Evolutionary conservation across 2,329 filamentous ascomycete genomes (phyloP).

Genomic region (Dryadomyces quercivorus): DNA sequence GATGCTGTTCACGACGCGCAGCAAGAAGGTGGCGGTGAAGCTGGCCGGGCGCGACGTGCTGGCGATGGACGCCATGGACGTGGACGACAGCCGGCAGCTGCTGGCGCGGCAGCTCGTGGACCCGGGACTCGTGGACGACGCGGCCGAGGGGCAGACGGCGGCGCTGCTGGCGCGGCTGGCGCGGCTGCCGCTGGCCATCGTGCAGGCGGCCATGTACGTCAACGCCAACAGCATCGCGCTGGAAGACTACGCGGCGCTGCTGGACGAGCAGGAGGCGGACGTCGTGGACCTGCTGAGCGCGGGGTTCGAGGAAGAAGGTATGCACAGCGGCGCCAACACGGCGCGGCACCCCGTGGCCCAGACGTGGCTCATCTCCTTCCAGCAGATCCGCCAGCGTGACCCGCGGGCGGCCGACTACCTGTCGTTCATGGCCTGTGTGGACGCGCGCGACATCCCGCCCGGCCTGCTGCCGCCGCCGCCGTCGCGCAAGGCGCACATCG

Average conservation of each 20-base stretch:
- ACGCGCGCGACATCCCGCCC: constrained; percentile 18
- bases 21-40: constrained; percentile 7
- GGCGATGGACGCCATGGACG: constrained; percentile 13
- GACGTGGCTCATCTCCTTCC: constrained; percentile 13
- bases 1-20: constrained; percentile 15
- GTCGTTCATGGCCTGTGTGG: constrained; percentile 18
- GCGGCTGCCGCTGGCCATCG: constrained; percentile 10
- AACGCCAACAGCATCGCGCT: not conserved
- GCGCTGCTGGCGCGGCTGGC: constrained; percentile 1
- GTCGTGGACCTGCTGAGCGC: constrained; percentile 9
- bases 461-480: constrained; percentile 13
- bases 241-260: constrained; percentile 2
- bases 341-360: constrained; percentile 7
- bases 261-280: constrained; percentile 3
- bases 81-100: constrained; percentile 13
- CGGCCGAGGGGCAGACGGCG: not conserved
- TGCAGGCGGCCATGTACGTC: constrained; percentile 8
- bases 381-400: constrained; percentile 9
- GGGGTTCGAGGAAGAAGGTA: constrained; percentile 6
- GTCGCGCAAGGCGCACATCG: constrained; percentile 6
- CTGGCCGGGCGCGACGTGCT: constrained; percentile 13
- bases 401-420: constrained; percentile 18
- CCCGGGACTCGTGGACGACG: not conserved
- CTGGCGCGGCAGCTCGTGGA: constrained; percentile 11
- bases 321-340: too few relatives aligned